Percentiles rank a stretch among this genome's conserved stretches.
These are phyloP conservation scores for Penicillium odoratum DNA, from an alignment of 495 filamentous ascomycete species.

Conservation along the genomic window DNA sequence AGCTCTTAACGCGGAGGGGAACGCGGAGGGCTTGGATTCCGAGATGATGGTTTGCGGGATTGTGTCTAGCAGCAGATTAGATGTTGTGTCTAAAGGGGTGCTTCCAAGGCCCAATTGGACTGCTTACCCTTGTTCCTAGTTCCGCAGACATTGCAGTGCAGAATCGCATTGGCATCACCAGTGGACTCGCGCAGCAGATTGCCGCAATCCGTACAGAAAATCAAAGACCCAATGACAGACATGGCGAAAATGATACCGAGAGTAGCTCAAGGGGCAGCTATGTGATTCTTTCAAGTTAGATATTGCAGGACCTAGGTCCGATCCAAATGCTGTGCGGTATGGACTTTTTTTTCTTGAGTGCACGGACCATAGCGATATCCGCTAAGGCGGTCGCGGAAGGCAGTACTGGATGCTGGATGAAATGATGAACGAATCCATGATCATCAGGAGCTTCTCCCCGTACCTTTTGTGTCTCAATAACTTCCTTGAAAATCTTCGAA, in stretches of 20 bases:
- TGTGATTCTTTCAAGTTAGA: background rate
- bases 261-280: background rate
- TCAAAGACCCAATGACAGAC: slow-evolving; percentile 83
- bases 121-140: slow-evolving; percentile 72
- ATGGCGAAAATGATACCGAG: slow-evolving; percentile 42
- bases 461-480: background rate
- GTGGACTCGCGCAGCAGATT: slow-evolving; percentile 82
- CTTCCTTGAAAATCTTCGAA: background rate
- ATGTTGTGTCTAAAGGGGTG: background rate
- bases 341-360: slow-evolving; percentile 27
- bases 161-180: slow-evolving; percentile 68
- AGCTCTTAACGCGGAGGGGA: slow-evolving; percentile 81
- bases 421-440: slow-evolving; percentile 23
- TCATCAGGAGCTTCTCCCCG: slow-evolving; percentile 17
- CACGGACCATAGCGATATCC: slow-evolving; percentile 35
- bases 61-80: slow-evolving; percentile 57
- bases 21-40: slow-evolving; percentile 76
- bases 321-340: slow-evolving; percentile 1
- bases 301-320: background rate
- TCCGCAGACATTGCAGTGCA: slow-evolving; percentile 84
- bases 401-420: slow-evolving; percentile 27
- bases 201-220: slow-evolving; percentile 94
- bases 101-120: background rate
- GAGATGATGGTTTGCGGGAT: slow-evolving; percentile 80
- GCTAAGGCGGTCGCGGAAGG: slow-evolving; percentile 38